These are phyloP conservation scores for Myxozyma sirexii DNA, from an alignment of 805 yeast genomes.

Conservation along the genomic window DNA sequence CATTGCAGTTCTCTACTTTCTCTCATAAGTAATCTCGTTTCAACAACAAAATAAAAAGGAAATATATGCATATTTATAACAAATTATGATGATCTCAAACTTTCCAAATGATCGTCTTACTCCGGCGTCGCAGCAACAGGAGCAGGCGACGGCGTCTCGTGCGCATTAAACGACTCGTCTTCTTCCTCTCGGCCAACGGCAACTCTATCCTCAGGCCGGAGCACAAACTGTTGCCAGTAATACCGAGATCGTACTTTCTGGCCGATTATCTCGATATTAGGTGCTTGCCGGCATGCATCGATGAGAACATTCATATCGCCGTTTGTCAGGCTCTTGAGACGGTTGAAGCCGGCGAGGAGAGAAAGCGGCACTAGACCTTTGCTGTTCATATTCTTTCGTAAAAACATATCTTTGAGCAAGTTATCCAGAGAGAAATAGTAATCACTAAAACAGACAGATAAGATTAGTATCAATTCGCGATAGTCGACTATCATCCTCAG, in stretches of 20 bases:
- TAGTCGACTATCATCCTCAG: no score
- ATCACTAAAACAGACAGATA: conserved; percentile 46
- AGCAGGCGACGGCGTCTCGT: conserved; percentile 8
- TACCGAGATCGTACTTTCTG: conserved; percentile 62
- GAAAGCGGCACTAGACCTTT: conserved; percentile 71
- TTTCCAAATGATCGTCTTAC: not conserved
- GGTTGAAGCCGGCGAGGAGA: conserved; percentile 68
- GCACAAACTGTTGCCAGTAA: conserved; percentile 68
- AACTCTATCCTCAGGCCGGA: conserved; percentile 55
- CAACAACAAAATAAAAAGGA: not conserved
- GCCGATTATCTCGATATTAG: conserved; percentile 55
- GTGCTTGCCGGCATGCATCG: conserved; percentile 58
- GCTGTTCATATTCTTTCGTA: conserved; percentile 78
- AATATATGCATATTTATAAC: not conserved
- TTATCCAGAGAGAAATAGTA: conserved; percentile 91
- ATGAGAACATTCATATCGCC: conserved; percentile 57
- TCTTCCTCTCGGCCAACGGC: conserved; percentile 52
- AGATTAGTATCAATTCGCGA: not conserved
- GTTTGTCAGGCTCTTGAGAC: conserved; percentile 67
- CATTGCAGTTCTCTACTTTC: no score
- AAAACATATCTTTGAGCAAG: conserved; percentile 76
- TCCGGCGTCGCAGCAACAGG: conserved; percentile 4
- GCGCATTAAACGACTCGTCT: conserved; percentile 21
- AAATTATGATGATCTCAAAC: not conserved
- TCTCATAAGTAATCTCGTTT: not conserved